Base-by-base conservation (phyloP, 2,329 filamentous ascomycete genomes). In the Escovopsis sp. region DNA sequence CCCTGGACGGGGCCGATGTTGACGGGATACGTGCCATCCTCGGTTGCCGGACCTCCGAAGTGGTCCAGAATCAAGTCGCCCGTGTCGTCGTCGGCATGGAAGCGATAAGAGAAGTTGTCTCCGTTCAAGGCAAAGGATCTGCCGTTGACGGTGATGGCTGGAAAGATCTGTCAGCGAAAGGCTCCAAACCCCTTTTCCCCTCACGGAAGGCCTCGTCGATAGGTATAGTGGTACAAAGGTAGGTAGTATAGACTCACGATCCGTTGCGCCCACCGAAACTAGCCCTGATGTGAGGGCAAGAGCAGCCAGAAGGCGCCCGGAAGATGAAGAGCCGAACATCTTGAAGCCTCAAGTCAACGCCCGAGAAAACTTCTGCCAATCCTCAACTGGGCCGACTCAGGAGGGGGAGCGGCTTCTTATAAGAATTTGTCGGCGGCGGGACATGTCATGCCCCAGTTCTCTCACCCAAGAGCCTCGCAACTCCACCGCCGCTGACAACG, bases 41-140 rank as follows among this genome's bases (percentile, higher is more conserved):
- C 76, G 3, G 66, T 67, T 3, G 70, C 63, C 1, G 63, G 65
- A 11, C 68, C 74, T 36, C 77, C 77, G 48, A 77, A 81, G 51
- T 80, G 76, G 49, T 80, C 75, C 0, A 70, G 68, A 12, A 74
- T 55, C 33, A 81, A 63, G 43, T 81, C 75, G 4, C 71, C 68
- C 0, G 69, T 72, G 8, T 52, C 53, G 3, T 67, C 58, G 47
- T 80, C 71, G 37, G 79, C 73, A 47, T 80, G 77, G 54, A 81
- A 79, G 36, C 73, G 70, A 51, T 81, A 80, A 1, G 75, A 78
- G 28, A 77, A 63, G 47, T 65, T 63, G 38, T 70, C 59, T 26
- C 71, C 74, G 28, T 73, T 73, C 38, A 80, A 61, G 2, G 72
- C 66, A 48, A 80, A 80, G 12, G 67, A 68, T 4, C 61, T 68